Percentiles rank a stretch among this genome's conserved stretches.
These are phyloP conservation scores for Posidonia australis DNA, from an alignment of 106 monocot species.

Conservation along the genomic window DNA sequence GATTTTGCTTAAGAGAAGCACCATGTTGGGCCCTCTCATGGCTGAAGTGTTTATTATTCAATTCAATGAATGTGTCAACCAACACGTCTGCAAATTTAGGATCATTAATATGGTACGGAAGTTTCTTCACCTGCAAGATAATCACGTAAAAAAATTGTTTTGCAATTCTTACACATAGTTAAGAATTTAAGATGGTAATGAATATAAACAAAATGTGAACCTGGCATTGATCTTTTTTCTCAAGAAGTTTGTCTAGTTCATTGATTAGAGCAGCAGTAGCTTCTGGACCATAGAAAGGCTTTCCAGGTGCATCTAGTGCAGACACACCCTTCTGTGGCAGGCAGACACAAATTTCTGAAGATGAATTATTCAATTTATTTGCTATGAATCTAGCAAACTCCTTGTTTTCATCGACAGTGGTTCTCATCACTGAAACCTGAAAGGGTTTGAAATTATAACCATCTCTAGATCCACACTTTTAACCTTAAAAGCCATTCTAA, in stretches of 20 bases:
- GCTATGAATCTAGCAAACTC: conserved; percentile 85
- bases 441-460: background rate
- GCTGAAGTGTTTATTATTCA: conserved; percentile 20
- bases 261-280: conserved; percentile 44
- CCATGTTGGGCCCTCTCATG: conserved; percentile 7
- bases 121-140: conserved; percentile 46
- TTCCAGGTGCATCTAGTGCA: conserved; percentile 76
- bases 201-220: conserved; percentile 16
- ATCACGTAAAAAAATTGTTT: background rate
- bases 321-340: conserved; percentile 72
- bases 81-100: conserved; percentile 63
- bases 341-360: conserved; percentile 58
- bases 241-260: conserved; percentile 53
- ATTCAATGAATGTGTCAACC: conserved; percentile 74
- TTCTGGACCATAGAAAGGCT: conserved; percentile 83
- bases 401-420: conserved; percentile 75
- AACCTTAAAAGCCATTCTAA: no score
- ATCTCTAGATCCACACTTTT: no score
- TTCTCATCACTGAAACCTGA: conserved; percentile 84
- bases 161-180: background rate
- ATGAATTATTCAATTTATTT: conserved; percentile 63
- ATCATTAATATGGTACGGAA: conserved; percentile 91
- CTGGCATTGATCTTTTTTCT: conserved; percentile 50
- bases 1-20: conserved; percentile 10
- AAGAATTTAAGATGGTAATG: background rate